Evolutionary conservation across 108 stramenopile species (phyloP), one percentile per base, ranked within the genome.

Genomic region (Chaetoceros tenuissimus): DNA sequence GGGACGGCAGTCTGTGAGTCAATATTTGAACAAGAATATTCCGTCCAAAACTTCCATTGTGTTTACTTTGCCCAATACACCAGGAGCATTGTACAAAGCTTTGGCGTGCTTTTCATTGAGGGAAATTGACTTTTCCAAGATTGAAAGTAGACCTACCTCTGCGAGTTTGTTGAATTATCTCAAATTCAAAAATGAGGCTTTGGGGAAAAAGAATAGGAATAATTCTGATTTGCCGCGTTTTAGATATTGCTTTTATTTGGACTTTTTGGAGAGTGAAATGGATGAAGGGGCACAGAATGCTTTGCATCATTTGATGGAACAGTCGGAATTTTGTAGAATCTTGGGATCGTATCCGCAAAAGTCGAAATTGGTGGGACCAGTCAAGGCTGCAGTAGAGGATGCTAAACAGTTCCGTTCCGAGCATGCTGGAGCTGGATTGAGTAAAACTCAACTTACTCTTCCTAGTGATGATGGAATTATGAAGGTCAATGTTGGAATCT

Each of bases 101-200:
- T 68, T 99, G 30, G 95, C 96, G 2, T 96, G 96, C 71, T 99
- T 99, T 64, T 78, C 82, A 23, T 59, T 96, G 57, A 66, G 96
- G 24, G 94, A 98, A 57, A 94, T 99, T 59, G 96, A 97, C 68
- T 94, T 94, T 78, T 74, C 78, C 55, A 99, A 99, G 74, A 96
- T 99, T 62, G 98, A 99, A 74, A 86, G 83, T 21, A 76, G 98
- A 1, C 98, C 98, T 1, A 94, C 89, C 31, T 85, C 83, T 25
- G 93, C 89, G 20, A 78, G 78, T 24, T 59, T 94, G 31, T 54
- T 94, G 24, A 87, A 83, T 59, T 91, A 78, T 56, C 69, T 94
- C 7, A 87, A 86, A 51, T 94, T 91, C 55, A 69, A 75, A 24
- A 86, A 68, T 56, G 66, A 77, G 29, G 71, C 74, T 66, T 70